Evolutionary conservation across 768 basidiomycete genomes (phyloP), one percentile per base, ranked within the genome.

Genomic region (Russula sp.): DNA sequence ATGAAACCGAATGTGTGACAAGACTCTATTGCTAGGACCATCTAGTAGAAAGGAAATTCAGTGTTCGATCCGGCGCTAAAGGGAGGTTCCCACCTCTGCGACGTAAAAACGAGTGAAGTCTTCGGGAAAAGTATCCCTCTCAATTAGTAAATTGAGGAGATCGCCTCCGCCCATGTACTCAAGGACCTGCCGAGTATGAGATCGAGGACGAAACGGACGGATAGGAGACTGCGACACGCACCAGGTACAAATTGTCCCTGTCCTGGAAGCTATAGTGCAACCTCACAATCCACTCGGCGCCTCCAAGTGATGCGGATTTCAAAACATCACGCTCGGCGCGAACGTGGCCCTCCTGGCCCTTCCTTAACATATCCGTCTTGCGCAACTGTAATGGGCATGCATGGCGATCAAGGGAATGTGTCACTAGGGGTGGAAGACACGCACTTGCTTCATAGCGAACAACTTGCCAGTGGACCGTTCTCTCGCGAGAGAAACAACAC

Each of bases 151-250:
- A 75, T 97, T 97, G 59, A 99, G 84, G 69, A 98, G 85, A 78
- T 98, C 95, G 61, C 95, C 93, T 61, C 94, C 94, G 66, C 94
- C 93, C 92, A 96, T 96, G 75, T 87, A 97, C 72, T 96, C 91
- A 51, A 96, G 82, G 55, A 95, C 84, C 91, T 92, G 77, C 69
- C 71, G 71, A 71, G 72, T 70, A 75, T 82, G 80, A 85, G 83
- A 82, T 81, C 79, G 73, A 81, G 78, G 42, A 45, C 56, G 8
- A 54, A 51, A 20, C 62, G 7, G 18, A 18, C 56, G 50, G 35
- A 48, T 32, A 39, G 66, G 65, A 64, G 69, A 54, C 58, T 53
- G 66, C 58, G 61, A 64, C 61, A 79, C 83, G 76, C 70, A 94
- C 94, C 75, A 98, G 82, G 81, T 98, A 98, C 39, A 98, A 84